Conservation (phyloP, 495 filamentous ascomycete species). For the Talaromyces ruber region DNA sequence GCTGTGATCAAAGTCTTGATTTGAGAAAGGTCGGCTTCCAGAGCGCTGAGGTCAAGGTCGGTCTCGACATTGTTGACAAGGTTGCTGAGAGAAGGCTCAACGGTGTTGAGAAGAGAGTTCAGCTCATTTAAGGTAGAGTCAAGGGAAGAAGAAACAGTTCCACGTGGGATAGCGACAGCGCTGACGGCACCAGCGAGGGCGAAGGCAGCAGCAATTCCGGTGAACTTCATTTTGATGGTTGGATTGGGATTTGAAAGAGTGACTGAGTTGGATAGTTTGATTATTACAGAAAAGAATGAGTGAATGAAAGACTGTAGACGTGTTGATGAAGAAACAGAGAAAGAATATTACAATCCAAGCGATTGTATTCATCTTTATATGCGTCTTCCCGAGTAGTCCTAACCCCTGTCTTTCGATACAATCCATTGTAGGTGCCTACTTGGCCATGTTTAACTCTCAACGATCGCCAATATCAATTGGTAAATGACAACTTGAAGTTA, state of each 20-base stretch:
- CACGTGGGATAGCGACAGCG: constrained; percentile 14
- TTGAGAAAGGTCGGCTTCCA: not conserved
- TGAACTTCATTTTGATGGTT: constrained; percentile 32
- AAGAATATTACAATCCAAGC: not conserved
- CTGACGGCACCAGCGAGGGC: constrained; percentile 17
- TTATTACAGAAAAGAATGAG: not conserved
- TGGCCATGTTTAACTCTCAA: not conserved
- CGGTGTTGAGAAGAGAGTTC: not conserved
- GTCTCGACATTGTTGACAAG: not conserved
- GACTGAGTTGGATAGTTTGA: constrained; percentile 11
- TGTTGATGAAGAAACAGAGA: not conserved
- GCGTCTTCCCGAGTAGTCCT: not conserved
- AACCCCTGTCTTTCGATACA: not conserved
- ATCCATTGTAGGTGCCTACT: not conserved
- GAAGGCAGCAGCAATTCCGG: constrained; percentile 20
- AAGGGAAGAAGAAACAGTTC: constrained; percentile 5
- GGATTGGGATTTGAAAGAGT: constrained; percentile 11
- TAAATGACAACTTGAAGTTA: not conserved
- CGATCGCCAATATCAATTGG: not conserved
- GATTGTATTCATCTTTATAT: not conserved
- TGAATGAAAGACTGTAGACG: constrained; percentile 16
- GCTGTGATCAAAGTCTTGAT: not conserved
- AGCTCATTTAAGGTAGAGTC: not conserved
- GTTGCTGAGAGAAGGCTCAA: not conserved
- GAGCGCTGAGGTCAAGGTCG: not conserved